Base-by-base conservation (phyloP, 371 early-diverging fungal species). In the Apophysomyces trapeziformis region DNA sequence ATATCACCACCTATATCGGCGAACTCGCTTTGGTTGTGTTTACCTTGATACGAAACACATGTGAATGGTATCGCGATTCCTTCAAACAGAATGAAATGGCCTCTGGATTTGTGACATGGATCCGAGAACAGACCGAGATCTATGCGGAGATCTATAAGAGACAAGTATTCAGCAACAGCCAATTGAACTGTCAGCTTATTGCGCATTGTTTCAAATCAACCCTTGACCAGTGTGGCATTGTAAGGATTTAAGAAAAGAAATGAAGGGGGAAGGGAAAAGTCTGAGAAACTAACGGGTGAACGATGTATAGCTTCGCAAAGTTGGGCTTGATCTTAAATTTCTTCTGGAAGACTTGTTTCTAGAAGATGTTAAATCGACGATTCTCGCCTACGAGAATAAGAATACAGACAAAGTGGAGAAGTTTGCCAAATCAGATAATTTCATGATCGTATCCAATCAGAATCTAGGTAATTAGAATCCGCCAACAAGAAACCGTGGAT, bases 61-160 rank as follows among this genome's bases (percentile, higher is more conserved):
- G 95, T 64, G 95, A 95, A 62, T 97, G 98, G 98, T 97, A 93
- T 76, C 86, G 90, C 62, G 88, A 84, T 39, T 90, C 94, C 4
- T 96, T 97, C 74, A 87, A 89, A 26, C 94, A 95, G 67, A 87
- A 93, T 58, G 86, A 87, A 38, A 92, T 96, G 94, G 88, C 94
- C 0, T 95, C 95, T 16, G 88, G 86, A 82, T 92, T 97, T 64
- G 89, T 97, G 16, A 93, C 92, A 16, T 97, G 98, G 98, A 93
- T 95, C 12, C 79, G 89, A 38, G 85, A 85, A 62, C 96, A 97
- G 68, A 89, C 96, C 50, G 91, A 91, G 39, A 79, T 85, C 32
- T 96, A 92, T 76, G 93, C 92, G 0, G 87, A 85, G n/a, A 91
- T 92, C 58, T 93, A 95, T 73, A 91, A 92, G 39, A 80, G 91